phyloP scores from a whole-genome alignment of 257 asterid species.

The Schizonepeta tenuifolia region DNA sequence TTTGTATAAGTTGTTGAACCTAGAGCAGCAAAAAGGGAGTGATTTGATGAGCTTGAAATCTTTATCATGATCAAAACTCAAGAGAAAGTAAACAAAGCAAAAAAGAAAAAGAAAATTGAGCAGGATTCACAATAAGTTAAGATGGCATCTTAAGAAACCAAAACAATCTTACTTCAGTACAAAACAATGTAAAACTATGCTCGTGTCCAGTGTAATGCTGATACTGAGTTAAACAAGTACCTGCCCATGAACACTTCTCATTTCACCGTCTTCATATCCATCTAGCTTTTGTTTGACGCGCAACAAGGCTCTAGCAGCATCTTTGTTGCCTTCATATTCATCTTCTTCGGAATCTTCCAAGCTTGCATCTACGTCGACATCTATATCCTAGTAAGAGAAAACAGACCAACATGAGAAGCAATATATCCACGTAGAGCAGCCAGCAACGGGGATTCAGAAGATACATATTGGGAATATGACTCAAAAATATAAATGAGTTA shows the following conservation, averaged over 20 bases:
- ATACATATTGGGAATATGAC: too few species aligned
- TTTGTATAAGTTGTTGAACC: conserved; percentile 98
- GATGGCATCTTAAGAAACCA: neutral
- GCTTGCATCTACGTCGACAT: conserved; percentile 71
- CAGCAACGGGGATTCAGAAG: too few species aligned
- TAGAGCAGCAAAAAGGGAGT: conserved; percentile 22
- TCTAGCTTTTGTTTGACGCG: conserved; percentile 99
- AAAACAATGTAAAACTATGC: neutral
- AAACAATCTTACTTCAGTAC: neutral
- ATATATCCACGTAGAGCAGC: too few species aligned
- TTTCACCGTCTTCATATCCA: conserved; percentile 98
- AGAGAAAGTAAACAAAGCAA: neutral
- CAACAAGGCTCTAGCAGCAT: conserved; percentile 96
- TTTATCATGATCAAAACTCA: neutral
- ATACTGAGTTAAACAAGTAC: conserved; percentile 41
- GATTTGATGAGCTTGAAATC: neutral
- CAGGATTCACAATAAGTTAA: neutral
- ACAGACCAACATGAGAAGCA: too few species aligned
- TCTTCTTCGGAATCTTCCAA: conserved; percentile 77
- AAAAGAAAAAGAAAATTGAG: neutral
- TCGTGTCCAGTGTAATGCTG: conserved; percentile 1
- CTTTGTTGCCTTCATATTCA: conserved; percentile 88
- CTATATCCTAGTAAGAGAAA: conserved; percentile 89
- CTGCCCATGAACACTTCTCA: conserved; percentile 96
- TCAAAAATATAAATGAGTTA: too few species aligned